These are phyloP conservation scores for Huntiella moniliformis DNA, from an alignment of 2,329 filamentous ascomycete genomes.

Conservation along the genomic window DNA sequence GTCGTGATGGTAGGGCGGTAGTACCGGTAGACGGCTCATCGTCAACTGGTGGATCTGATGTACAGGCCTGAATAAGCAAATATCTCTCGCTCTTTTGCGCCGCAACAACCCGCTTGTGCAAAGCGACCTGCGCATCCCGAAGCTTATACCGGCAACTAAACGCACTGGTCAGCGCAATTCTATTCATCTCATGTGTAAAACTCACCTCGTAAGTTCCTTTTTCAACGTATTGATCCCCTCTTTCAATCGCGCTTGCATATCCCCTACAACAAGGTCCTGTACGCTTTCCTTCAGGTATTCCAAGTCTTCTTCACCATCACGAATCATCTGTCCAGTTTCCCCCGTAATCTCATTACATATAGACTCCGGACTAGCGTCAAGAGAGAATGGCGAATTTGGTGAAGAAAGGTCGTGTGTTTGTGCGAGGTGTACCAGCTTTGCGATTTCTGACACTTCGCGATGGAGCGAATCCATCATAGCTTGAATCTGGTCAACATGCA, in stretches of 20 bases:
- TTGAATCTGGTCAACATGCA: slow-evolving; percentile 43
- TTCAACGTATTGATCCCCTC: slow-evolving; percentile 49
- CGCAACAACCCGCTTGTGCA: slow-evolving; percentile 34
- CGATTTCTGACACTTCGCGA: slow-evolving; percentile 40
- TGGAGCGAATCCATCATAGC: slow-evolving; percentile 39
- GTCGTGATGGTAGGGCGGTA: slow-evolving; percentile 15
- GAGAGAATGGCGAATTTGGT: too few species aligned
- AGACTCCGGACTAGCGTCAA: too few species aligned
- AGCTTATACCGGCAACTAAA: slow-evolving; percentile 41
- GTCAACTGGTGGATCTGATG: slow-evolving; percentile 10
- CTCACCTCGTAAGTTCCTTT: slow-evolving; percentile 52
- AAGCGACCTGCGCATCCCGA: slow-evolving; percentile 62
- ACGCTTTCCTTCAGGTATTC: slow-evolving; percentile 37
- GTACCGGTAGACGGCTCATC: slow-evolving; percentile 13
- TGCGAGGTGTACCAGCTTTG: slow-evolving; percentile 35
- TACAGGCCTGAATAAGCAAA: slow-evolving; percentile 10
- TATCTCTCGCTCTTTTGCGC: neutral
- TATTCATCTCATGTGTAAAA: neutral
- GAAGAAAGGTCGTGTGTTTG: too few species aligned
- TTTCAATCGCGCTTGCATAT: slow-evolving; percentile 15
- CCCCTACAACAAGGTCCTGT: too few species aligned
- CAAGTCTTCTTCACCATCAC: slow-evolving; percentile 65
- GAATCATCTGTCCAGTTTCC: slow-evolving; percentile 63
- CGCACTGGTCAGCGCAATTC: slow-evolving; percentile 10
- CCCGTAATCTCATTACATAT: slow-evolving; percentile 44